Base-by-base conservation (phyloP, 345 rosid genomes). In the Mangifera indica region DNA sequence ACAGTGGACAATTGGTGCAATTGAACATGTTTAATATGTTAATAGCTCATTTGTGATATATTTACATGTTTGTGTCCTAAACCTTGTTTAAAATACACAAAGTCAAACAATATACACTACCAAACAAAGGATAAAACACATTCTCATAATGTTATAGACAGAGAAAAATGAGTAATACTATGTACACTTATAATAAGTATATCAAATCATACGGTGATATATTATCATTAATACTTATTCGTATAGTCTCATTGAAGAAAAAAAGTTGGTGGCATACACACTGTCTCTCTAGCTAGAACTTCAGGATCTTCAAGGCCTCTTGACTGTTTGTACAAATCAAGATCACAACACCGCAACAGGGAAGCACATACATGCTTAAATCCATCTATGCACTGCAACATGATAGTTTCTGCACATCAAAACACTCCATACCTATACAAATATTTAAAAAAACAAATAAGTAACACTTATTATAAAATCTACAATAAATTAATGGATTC, bases 281-380 rank as follows among this genome's bases (percentile, higher is more conserved):
- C 98, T 1, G 98, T 94, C 84, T 92, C 98, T 84, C 98, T 87
- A 0, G 98, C 97, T 70, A 94, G 98, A 71, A 87, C 72, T 79
- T 92, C 99, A 57, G 98, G 98, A 78, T 95, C 98, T 40, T 85
- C 90, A 68, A 88, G 97, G 73, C 99, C 97, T 73, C 90, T 86
- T 52, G 97, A 65, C 66, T 81, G 89, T 62, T 86, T 88, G 76
- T 85, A 86, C 68, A 90, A 71, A 80, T 90, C 98, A 75, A 91
- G 83, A 85, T 89, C 98, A 74, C 91, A 95, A 74, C 96, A 95
- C 77, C 75, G 84, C 73, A 90, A 73, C 22, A 95, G 56, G 81
- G 89, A 87, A 76, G 89, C 71, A 83, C 82, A 80, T 56, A 82
- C 65, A 68, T 83, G 88, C 87, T 81, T 82, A 71, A 92, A 21